Evolutionary conservation across 495 filamentous ascomycete species (phyloP).

Genomic region (Penicillium flavigenum): DNA sequence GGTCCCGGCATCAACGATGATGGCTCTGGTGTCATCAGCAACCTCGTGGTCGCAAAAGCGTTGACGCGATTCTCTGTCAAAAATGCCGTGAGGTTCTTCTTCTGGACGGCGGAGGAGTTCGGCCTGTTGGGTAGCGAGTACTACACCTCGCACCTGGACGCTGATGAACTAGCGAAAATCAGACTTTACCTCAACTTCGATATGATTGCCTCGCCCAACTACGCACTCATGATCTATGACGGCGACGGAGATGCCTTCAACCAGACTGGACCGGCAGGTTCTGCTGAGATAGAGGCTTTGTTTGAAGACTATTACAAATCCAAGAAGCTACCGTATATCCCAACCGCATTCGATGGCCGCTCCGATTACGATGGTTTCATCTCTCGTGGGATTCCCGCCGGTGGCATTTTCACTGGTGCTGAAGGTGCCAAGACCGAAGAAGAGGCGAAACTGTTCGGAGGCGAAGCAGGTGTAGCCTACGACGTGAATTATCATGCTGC

Average conservation of each 20-base stretch:
- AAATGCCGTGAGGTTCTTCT: conserved; percentile 68
- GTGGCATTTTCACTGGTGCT: conserved; percentile 69
- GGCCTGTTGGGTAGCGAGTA: conserved; percentile 63
- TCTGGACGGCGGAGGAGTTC: conserved; percentile 67
- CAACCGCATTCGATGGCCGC: conserved; percentile 61
- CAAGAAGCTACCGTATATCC: conserved; percentile 40
- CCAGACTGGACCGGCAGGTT: conserved; percentile 60
- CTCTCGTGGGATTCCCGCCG: conserved; percentile 59
- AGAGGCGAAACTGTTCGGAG: conserved; percentile 59
- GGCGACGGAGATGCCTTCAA: conserved; percentile 65
- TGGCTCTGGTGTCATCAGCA: conserved; percentile 62
- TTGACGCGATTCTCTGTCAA: conserved; percentile 59
- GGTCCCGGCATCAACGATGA: conserved; percentile 68
- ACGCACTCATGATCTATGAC: conserved; percentile 66
- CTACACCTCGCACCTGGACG: conserved; percentile 53
- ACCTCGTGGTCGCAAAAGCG: conserved; percentile 61
- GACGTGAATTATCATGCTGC: conserved; percentile 64
- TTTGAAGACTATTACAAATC: conserved; percentile 61
- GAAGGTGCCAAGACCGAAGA: conserved; percentile 63
- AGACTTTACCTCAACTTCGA: conserved; percentile 74
- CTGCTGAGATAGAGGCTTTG: conserved; percentile 59
- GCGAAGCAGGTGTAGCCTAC: conserved; percentile 55
- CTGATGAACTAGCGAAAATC: conserved; percentile 55
- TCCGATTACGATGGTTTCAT: conserved; percentile 71
- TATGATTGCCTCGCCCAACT: conserved; percentile 77